A percentile compares a stretch with the other conserved stretches of the same genome.
Conservation (phyloP, 805 yeast species). For the Kregervanrija delftensis region DNA sequence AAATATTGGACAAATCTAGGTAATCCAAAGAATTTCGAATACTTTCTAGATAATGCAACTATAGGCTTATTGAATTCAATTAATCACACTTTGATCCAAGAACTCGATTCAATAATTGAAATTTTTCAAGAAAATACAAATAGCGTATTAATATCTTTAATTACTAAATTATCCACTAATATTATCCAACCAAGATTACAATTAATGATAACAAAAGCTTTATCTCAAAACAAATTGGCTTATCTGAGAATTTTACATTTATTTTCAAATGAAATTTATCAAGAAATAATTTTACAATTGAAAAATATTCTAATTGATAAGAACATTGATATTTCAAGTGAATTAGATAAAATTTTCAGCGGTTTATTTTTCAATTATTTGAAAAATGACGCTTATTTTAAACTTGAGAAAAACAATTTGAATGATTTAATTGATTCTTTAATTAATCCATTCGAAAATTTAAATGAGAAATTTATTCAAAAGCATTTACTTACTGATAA, state of each 20-base stretch:
- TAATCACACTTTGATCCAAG: slow-evolving; percentile 55
- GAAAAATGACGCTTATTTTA: slow-evolving; percentile 62
- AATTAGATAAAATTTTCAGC: slow-evolving; percentile 65
- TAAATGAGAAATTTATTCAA: slow-evolving; percentile 29
- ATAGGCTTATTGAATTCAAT: slow-evolving; percentile 48
- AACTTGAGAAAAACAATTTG: slow-evolving; percentile 60
- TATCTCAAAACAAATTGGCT: slow-evolving; percentile 57
- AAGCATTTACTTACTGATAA: slow-evolving; percentile 29
- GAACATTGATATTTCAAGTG: slow-evolving; percentile 37
- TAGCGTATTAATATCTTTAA: slow-evolving; percentile 57
- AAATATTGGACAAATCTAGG: slow-evolving; percentile 52
- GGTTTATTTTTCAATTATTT: slow-evolving; percentile 69
- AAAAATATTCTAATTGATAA: slow-evolving; percentile 49
- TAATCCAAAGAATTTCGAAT: slow-evolving; percentile 48
- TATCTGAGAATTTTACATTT: slow-evolving; percentile 71
- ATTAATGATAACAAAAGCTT: slow-evolving; percentile 53
- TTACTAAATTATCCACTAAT: slow-evolving; percentile 73
- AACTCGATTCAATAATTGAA: slow-evolving; percentile 63
- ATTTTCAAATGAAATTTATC: slow-evolving; percentile 51
- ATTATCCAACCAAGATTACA: slow-evolving; percentile 53
- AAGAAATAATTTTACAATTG: slow-evolving; percentile 51
- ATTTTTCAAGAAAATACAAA: slow-evolving; percentile 60
- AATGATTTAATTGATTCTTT: slow-evolving; percentile 43
- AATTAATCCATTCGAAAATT: slow-evolving; percentile 38
- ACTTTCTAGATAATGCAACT: slow-evolving; percentile 46